phyloP scores from a whole-genome alignment of 371 early-diverging fungal genomes.

The Basidiobolus meristosporus region DNA sequence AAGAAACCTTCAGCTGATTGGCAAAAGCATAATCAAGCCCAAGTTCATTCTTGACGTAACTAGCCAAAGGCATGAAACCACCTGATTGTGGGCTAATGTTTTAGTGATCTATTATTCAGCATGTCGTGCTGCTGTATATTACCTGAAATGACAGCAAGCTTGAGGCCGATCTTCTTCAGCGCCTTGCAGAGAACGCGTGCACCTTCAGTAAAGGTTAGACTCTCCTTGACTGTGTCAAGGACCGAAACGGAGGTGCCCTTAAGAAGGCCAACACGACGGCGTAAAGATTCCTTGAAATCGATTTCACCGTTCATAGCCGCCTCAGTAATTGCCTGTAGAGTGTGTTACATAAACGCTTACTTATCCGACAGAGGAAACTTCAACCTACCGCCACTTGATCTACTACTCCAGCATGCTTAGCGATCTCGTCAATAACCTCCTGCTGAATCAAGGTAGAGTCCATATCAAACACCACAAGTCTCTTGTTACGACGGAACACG shows the following conservation, averaged over 20 bases:
- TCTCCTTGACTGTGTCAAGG: constrained; percentile 50
- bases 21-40: constrained; percentile 93
- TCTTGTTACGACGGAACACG: constrained; percentile 74
- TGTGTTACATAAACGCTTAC: background rate
- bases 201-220: constrained; percentile 79
- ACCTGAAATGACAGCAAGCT: constrained; percentile 86
- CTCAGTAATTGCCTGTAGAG: constrained; percentile 68
- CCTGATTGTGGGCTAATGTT: constrained; percentile 18
- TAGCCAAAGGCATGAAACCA: constrained; percentile 85
- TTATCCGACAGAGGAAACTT: background rate
- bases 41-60: constrained; percentile 71
- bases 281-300: constrained; percentile 84
- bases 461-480: constrained; percentile 95
- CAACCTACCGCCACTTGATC: constrained; percentile 68
- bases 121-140: background rate
- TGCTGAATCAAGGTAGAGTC: constrained; percentile 94
- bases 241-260: constrained; percentile 70
- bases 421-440: constrained; percentile 97
- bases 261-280: constrained; percentile 68
- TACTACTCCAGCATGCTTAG: constrained; percentile 74
- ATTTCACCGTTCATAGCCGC: constrained; percentile 92
- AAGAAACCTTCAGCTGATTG: constrained; percentile 72
- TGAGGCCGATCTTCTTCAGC: constrained; percentile 80
- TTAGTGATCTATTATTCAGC: background rate
- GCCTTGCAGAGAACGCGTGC: constrained; percentile 70